Conservation (phyloP, 2,329 filamentous ascomycete species). For the Leptodontidium sp. region DNA sequence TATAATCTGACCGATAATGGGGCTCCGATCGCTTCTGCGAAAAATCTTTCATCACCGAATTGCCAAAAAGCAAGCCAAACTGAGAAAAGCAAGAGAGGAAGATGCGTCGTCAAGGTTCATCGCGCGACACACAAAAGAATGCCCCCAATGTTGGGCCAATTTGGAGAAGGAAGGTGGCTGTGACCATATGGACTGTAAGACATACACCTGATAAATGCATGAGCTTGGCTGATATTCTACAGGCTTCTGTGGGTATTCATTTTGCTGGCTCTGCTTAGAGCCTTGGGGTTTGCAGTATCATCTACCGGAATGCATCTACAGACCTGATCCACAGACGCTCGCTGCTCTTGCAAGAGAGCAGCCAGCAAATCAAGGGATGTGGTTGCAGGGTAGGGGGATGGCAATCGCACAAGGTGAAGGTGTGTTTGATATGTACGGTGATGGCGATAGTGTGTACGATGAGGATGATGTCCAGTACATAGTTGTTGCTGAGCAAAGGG, state of each 20-base stretch:
- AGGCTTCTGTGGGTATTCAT: background rate
- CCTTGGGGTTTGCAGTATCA: background rate
- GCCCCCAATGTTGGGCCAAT: background rate
- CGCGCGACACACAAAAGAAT: background rate
- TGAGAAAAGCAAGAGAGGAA: background rate
- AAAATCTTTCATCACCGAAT: background rate
- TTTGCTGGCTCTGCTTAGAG: conserved; percentile 1
- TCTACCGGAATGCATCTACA: background rate
- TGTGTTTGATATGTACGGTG: too few species aligned
- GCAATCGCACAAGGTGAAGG: too few species aligned
- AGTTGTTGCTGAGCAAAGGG: too few species aligned
- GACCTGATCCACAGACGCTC: background rate
- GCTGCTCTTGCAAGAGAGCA: background rate
- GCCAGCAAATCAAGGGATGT: background rate
- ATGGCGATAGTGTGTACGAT: too few species aligned
- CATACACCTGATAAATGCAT: background rate
- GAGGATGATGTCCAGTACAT: too few species aligned
- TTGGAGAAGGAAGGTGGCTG: background rate
- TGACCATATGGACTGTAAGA: background rate
- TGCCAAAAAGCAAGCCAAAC: background rate
- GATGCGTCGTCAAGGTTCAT: background rate
- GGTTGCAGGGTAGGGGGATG: background rate
- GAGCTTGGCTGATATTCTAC: background rate
- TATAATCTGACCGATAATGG: too few species aligned
- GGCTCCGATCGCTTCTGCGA: background rate